Conservation (phyloP, 768 basidiomycete genomes). For the Lactarius psammicola region DNA sequence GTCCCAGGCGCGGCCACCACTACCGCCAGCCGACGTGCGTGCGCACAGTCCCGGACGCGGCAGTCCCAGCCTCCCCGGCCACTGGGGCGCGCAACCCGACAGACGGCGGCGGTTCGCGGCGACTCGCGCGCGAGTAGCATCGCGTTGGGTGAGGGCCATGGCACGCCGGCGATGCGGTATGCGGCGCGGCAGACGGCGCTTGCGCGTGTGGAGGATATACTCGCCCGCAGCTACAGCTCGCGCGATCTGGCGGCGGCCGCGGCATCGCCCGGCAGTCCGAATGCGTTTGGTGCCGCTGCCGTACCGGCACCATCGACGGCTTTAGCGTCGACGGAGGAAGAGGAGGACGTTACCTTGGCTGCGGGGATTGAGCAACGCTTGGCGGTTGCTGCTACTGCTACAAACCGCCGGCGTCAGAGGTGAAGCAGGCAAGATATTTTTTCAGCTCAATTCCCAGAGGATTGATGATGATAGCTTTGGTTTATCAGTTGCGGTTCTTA, state of each 20-base stretch:
- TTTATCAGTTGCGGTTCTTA: no score
- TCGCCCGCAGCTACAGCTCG: conserved; percentile 34
- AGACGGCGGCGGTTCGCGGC: background rate
- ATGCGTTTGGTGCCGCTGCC: conserved; percentile 28
- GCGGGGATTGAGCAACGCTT: conserved; percentile 30
- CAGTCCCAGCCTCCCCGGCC: background rate
- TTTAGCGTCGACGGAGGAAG: conserved; percentile 12
- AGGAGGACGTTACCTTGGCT: conserved; percentile 15
- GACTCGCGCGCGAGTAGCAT: conserved; percentile 24
- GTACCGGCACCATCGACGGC: background rate
- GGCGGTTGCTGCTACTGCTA: background rate
- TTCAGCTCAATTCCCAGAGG: no score
- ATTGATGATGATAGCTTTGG: no score
- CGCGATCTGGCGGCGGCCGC: conserved; percentile 15
- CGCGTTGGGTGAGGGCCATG: conserved; percentile 11
- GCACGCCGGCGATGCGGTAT: conserved; percentile 33
- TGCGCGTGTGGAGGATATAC: conserved; percentile 35
- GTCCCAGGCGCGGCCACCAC: background rate
- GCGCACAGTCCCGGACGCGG: no score
- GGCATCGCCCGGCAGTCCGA: conserved; percentile 24
- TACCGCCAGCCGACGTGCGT: background rate
- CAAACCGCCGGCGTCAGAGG: background rate
- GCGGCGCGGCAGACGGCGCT: conserved; percentile 33
- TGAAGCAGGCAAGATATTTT: background rate
- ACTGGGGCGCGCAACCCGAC: background rate